These are phyloP conservation scores for Termitomyces sp. DNA, from an alignment of 768 basidiomycete species.

Conservation along the genomic window DNA sequence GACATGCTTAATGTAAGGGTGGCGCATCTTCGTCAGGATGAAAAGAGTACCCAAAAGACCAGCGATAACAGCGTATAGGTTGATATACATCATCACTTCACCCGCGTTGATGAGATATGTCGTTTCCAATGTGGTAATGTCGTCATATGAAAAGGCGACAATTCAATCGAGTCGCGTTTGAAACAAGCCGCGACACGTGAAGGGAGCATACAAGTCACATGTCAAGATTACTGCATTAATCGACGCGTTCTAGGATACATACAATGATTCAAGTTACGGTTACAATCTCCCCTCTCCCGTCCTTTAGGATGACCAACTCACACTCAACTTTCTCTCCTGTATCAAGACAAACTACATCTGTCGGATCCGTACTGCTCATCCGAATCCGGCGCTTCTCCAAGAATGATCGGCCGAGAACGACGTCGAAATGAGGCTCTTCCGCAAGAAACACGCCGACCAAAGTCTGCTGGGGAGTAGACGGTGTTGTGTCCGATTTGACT, in stretches of 20 bases:
- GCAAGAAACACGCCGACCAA: constrained; percentile 73
- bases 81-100: not conserved
- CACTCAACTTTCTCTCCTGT: constrained; percentile 89
- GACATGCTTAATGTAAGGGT: not conserved
- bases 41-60: not conserved
- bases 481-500: constrained; percentile 13
- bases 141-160: not conserved
- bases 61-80: not conserved
- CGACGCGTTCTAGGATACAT: not conserved
- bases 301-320: constrained; percentile 87
- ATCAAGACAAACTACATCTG: constrained; percentile 88
- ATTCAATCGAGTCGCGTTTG: not conserved
- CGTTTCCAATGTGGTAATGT: not conserved
- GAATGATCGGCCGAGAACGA: constrained; percentile 86
- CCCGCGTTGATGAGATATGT: not conserved
- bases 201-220: not conserved
- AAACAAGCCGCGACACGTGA: not conserved
- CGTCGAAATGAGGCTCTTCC: constrained; percentile 94
- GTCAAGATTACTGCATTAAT: not conserved
- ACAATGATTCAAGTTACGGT: constrained; percentile 59
- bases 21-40: constrained; percentile 7
- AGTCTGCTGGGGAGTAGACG: constrained; percentile 30
- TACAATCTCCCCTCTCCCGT: constrained; percentile 86
- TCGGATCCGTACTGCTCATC: constrained; percentile 77
- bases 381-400: constrained; percentile 79